Evolutionary conservation across 2,329 filamentous ascomycete species (phyloP).

Genomic region (Alternaria triticimaculans): DNA sequence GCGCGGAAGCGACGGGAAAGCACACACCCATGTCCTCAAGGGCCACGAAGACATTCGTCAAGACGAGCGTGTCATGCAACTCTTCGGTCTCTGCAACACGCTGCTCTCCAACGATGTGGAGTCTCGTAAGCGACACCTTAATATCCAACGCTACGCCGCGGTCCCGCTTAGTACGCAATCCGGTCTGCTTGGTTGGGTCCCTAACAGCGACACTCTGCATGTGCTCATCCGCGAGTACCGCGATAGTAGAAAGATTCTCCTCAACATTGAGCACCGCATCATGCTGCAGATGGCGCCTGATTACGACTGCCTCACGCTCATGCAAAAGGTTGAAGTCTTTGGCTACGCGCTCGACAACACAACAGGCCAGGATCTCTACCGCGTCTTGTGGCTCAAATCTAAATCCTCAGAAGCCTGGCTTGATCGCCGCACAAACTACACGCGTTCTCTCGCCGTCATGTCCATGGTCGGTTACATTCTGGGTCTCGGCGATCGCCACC

Average conservation of each 20-base stretch:
- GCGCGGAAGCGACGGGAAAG: slow-evolving; percentile 84
- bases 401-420: slow-evolving; percentile 98
- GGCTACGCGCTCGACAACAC: slow-evolving; percentile 99
- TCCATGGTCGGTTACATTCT: slow-evolving; percentile 99
- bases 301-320: slow-evolving; percentile 96
- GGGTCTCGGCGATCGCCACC: slow-evolving; percentile 93
- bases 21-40: slow-evolving; percentile 91
- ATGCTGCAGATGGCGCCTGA: slow-evolving; percentile 99
- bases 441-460: slow-evolving; percentile 95
- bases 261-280: slow-evolving; percentile 99
- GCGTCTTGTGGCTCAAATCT: slow-evolving; percentile 97
- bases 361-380: slow-evolving; percentile 96
- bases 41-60: slow-evolving; percentile 99
- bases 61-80: slow-evolving; percentile 98
- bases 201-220: slow-evolving; percentile 96
- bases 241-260: slow-evolving; percentile 93
- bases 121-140: slow-evolving; percentile 95
- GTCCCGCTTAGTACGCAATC: slow-evolving; percentile 97
- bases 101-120: slow-evolving; percentile 92
- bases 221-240: slow-evolving; percentile 97
- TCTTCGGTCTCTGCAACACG: slow-evolving; percentile 97
- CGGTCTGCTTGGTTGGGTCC: slow-evolving; percentile 93
- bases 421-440: slow-evolving; percentile 97
- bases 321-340: slow-evolving; percentile 99
- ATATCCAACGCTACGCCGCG: slow-evolving; percentile 94